Conservation (phyloP, 1,139 yeast genomes). For the Yamadazyma dendronema region DNA sequence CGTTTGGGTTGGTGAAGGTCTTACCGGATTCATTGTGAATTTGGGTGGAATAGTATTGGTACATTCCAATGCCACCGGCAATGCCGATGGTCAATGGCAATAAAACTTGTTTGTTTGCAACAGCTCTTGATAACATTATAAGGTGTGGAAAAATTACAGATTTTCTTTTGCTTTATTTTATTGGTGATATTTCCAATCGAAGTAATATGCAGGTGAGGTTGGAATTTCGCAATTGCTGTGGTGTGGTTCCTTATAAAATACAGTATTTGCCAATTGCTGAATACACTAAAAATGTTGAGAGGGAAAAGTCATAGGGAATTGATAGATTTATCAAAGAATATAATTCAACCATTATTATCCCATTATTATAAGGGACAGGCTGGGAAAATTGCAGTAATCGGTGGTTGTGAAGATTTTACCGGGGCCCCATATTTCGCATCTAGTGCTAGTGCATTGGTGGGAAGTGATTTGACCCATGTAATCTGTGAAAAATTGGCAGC, state of each 20-base stretch:
- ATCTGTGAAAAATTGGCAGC: conserved; percentile 82
- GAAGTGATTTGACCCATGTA: conserved; percentile 87
- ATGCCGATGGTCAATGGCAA: conserved; percentile 10
- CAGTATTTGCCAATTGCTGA: not conserved
- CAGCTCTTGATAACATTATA: conserved; percentile 11
- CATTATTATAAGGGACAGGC: conserved; percentile 89
- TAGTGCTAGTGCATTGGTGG: conserved; percentile 78
- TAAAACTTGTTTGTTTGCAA: conserved; percentile 8
- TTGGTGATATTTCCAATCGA: conserved; percentile 2
- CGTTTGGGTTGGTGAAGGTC: conserved; percentile 66
- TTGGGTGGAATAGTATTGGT: conserved; percentile 38
- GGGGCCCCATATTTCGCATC: conserved; percentile 96
- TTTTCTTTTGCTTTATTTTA: conserved; percentile 1
- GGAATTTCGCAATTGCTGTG: not conserved
- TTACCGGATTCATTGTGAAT: conserved; percentile 50
- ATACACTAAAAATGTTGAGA: conserved; percentile 20
- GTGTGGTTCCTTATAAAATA: too few species aligned
- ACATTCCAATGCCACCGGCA: conserved; percentile 42
- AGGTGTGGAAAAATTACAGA: not conserved
- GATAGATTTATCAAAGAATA: conserved; percentile 44
- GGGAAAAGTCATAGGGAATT: conserved; percentile 46
- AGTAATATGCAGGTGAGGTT: not conserved
- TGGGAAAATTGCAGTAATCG: conserved; percentile 82
- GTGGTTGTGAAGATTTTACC: conserved; percentile 93
- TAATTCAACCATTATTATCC: conserved; percentile 77